Base-by-base conservation (phyloP, 23 red algal genomes). In the Cyanidium caldarium region DNA sequence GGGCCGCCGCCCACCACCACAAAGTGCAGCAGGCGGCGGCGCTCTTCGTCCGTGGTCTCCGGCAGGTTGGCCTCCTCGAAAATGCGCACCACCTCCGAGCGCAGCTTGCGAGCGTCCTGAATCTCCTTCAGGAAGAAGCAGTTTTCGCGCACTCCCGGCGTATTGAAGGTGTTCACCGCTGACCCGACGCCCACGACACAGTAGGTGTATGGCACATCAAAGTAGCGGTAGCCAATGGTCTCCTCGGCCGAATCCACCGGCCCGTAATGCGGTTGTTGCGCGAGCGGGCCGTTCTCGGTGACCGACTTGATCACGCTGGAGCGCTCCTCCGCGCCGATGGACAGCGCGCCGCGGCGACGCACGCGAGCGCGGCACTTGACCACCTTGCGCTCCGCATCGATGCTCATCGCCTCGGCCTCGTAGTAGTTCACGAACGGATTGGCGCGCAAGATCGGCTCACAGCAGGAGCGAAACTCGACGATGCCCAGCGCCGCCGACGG, bases 111-210 rank as follows among this genome's bases (percentile, higher is more conserved):
- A 7, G 83, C 90, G 66, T 95, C 83, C 16, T 45, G 67, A 26
- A 95, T 83, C 45, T 87, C 83, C 68, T 95, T 95, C 33, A 95
- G 71, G 57, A 95, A 95, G 58, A 69, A 87, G 38, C 65, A 76
- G 57, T 95, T 65, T 40, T 95, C 72, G 12, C 51, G 65, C 45
- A 81, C 90, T 0, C 83, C 90, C 15, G 77, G 72, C 29, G 85
- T 82, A 1, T 79, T 79, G 77, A 95, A 95, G 0, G 90, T 95
- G 42, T 82, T 84, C 46, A 78, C 82, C 15, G 42, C 65, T 51
- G 85, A 83, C 17, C 90, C 90, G 2, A 84, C 66, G 16, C 72
- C 90, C 16, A 95, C 56, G 34, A 95, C 84, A 28, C 86, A 66
- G 37, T 79, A 78, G 20, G 75, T 74, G 66, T 95, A 95, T 7